phyloP scores from a whole-genome alignment of 352 stramenopile species.

The Sclerospora graminicola region DNA sequence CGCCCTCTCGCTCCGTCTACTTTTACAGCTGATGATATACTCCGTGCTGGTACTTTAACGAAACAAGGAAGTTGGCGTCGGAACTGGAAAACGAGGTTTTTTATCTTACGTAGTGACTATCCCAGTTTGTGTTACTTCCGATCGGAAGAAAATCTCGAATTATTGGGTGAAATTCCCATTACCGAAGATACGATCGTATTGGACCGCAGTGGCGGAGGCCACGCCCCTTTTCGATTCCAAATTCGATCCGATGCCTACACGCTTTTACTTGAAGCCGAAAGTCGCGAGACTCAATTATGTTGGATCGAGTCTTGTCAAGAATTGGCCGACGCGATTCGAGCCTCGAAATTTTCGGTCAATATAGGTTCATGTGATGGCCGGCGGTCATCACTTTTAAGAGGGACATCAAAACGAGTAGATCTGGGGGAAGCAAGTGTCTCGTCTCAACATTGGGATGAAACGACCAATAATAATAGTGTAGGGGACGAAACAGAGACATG shows the following conservation, averaged over 20 bases:
- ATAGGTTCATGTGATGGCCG: conserved; percentile 9
- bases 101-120: conserved; percentile 63
- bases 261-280: conserved; percentile 59
- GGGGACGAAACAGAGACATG: conserved; percentile 11
- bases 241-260: conserved; percentile 43
- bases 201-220: conserved; percentile 39
- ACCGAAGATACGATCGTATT: conserved; percentile 68
- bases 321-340: conserved; percentile 51
- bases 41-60: conserved; percentile 46
- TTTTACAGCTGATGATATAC: conserved; percentile 62
- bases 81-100: conserved; percentile 83
- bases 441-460: conserved; percentile 16
- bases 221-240: conserved; percentile 60
- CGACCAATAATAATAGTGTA: conserved; percentile 11
- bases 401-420: conserved; percentile 5
- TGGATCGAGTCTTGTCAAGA: conserved; percentile 69
- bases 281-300: conserved; percentile 41
- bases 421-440: conserved; percentile 13
- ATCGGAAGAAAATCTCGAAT: conserved; percentile 72
- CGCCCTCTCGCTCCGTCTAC: conserved; percentile 23
- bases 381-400: conserved; percentile 13
- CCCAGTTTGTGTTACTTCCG: conserved; percentile 76
- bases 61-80: conserved; percentile 79
- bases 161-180: conserved; percentile 60
- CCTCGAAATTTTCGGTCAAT: conserved; percentile 47